Percentiles rank a stretch among this genome's conserved stretches.
Evolutionary conservation across 2,329 filamentous ascomycete species (phyloP).

Genomic region (Diaporthe citri): DNA sequence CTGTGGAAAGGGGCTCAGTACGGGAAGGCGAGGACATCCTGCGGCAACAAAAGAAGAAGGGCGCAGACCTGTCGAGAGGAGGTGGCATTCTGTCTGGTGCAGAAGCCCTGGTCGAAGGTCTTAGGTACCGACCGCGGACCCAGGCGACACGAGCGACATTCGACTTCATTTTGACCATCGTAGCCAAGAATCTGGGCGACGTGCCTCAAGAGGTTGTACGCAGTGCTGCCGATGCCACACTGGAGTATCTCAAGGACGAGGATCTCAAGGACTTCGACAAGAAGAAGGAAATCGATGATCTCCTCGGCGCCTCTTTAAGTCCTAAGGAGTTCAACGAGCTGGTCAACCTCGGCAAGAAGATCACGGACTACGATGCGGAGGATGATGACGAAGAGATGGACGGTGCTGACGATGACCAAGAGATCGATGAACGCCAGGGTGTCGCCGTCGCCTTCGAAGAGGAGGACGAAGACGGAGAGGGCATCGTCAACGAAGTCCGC

Average conservation of each 20-base stretch:
- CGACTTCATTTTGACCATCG: conserved; percentile 92
- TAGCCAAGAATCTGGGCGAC: conserved; percentile 89
- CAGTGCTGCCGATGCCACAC: conserved; percentile 90
- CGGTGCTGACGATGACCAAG: conserved; percentile 75
- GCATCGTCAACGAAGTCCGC: conserved; percentile 85
- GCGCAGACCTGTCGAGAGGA: conserved; percentile 76
- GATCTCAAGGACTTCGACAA: conserved; percentile 97
- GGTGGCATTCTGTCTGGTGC: conserved; percentile 85
- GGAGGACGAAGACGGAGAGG: conserved; percentile 85
- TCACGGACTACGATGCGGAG: conserved; percentile 97
- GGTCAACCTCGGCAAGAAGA: conserved; percentile 97
- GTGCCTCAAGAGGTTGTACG: conserved; percentile 91
- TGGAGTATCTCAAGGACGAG: conserved; percentile 95
- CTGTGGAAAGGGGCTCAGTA: conserved; percentile 80
- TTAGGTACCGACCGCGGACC: conserved; percentile 92
- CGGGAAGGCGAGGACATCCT: conserved; percentile 87
- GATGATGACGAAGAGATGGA: conserved; percentile 93
- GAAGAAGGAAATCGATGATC: conserved; percentile 96
- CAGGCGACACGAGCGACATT: conserved; percentile 93
- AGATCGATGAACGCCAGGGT: conserved; percentile 94
- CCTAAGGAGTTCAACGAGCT: conserved; percentile 97
- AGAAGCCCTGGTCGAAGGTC: conserved; percentile 89
- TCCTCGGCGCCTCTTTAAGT: conserved; percentile 84
- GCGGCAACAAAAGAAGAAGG: conserved; percentile 89
- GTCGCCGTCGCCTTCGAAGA: conserved; percentile 98